Conservation (phyloP, 495 filamentous ascomycete genomes). For the Talaromyces liani region DNA sequence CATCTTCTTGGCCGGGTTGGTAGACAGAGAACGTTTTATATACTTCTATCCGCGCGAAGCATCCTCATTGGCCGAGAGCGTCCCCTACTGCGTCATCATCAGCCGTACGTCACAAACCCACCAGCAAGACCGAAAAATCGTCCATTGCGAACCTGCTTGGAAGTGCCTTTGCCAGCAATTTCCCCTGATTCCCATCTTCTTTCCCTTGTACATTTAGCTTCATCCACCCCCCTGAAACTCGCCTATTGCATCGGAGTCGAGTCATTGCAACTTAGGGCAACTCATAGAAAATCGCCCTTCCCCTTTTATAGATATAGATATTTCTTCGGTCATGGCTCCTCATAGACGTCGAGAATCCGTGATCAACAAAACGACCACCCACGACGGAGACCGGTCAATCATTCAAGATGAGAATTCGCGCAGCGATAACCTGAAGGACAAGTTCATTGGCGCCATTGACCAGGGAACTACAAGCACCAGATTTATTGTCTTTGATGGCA, state of each 20-base stretch:
- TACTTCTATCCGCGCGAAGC: background rate
- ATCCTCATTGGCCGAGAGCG: constrained; percentile 4
- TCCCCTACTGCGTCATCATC: constrained; percentile 5
- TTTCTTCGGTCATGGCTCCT: constrained; percentile 3
- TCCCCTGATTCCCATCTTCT: background rate
- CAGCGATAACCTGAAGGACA: constrained; percentile 26
- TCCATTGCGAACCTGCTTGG: constrained; percentile 1
- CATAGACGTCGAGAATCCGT: constrained; percentile 11
- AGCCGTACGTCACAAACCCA: constrained; percentile 5
- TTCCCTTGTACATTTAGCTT: background rate
- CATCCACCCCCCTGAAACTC: background rate
- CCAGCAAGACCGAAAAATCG: background rate
- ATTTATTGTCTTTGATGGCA: constrained; percentile 81
- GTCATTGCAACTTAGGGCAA: background rate
- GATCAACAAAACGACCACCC: constrained; percentile 21
- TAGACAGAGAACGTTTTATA: background rate
- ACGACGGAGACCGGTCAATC: constrained; percentile 36
- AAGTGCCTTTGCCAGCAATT: background rate
- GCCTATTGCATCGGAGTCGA: background rate
- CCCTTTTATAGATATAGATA: background rate
- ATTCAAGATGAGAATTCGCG: constrained; percentile 31
- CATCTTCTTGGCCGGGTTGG: background rate
- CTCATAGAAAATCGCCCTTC: background rate
- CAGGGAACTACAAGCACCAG: constrained; percentile 91
- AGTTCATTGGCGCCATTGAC: constrained; percentile 72